These are phyloP conservation scores for Wickerhamiella infanticola DNA, from an alignment of 1,139 yeast species.

Conservation along the genomic window DNA sequence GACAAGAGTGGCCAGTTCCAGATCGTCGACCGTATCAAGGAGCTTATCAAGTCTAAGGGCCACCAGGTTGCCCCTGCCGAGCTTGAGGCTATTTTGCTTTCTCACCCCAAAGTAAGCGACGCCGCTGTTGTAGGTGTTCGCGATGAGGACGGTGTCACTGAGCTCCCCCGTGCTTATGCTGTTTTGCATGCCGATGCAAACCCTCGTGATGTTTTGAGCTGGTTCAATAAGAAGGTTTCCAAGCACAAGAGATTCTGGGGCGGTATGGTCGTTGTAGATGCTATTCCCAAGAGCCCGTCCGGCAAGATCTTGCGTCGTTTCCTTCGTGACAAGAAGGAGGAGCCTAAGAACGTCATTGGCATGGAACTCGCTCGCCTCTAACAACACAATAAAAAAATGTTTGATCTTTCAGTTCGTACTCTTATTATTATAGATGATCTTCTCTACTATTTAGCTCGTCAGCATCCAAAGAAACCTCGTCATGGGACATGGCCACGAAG, in stretches of 20 bases:
- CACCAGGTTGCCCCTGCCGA: slow-evolving; percentile 75
- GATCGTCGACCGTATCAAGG: slow-evolving; percentile 64
- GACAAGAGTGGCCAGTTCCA: slow-evolving; percentile 37
- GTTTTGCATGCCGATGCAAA: slow-evolving; percentile 16
- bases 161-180: slow-evolving; percentile 26
- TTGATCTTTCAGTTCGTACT: no score
- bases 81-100: slow-evolving; percentile 48
- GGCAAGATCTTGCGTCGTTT: slow-evolving; percentile 27
- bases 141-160: slow-evolving; percentile 22
- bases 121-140: slow-evolving; percentile 25
- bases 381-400: not conserved
- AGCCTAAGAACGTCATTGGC: slow-evolving; percentile 3
- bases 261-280: slow-evolving; percentile 24
- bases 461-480: not conserved
- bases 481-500: slow-evolving; percentile 42
- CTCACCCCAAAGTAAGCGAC: slow-evolving; percentile 25
- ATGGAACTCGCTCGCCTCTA: slow-evolving; percentile 1
- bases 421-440: no score
- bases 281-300: slow-evolving; percentile 26
- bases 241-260: slow-evolving; percentile 28
- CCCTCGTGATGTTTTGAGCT: slow-evolving; percentile 17
- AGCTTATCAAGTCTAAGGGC: slow-evolving; percentile 69
- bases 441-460: no score
- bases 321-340: slow-evolving; percentile 18
- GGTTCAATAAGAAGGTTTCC: slow-evolving; percentile 26